Evolutionary conservation across 768 basidiomycete species (phyloP).

Genomic region (Tephrocybe sp.): DNA sequence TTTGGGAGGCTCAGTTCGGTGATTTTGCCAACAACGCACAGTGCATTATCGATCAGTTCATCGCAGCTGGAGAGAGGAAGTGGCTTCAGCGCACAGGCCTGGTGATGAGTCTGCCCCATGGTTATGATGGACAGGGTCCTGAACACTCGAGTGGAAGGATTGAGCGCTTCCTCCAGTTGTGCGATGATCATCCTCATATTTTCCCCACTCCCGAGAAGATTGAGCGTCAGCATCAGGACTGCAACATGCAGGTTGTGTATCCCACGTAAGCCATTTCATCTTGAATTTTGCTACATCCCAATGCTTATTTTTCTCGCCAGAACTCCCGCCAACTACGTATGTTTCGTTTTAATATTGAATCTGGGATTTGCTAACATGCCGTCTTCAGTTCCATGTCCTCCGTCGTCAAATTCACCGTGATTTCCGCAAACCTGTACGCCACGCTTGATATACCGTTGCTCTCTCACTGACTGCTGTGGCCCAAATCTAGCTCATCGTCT

Average conservation of each 20-base stretch:
- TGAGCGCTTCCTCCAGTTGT: slow-evolving; percentile 96
- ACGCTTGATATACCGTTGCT: neutral
- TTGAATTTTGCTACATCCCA: neutral
- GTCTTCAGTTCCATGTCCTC: slow-evolving; percentile 83
- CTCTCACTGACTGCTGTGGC: neutral
- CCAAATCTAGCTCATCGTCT: slow-evolving; percentile 69
- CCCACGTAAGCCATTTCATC: slow-evolving; percentile 64
- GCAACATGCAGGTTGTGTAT: slow-evolving; percentile 99
- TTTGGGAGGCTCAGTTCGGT: slow-evolving; percentile 99
- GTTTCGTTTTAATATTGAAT: slow-evolving; percentile 13
- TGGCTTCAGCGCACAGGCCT: slow-evolving; percentile 94
- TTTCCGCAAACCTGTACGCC: slow-evolving; percentile 89
- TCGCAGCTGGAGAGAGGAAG: slow-evolving; percentile 95
- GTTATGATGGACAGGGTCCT: slow-evolving; percentile 97
- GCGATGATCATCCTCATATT: slow-evolving; percentile 92
- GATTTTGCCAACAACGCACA: slow-evolving; percentile 98
- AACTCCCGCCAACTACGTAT: slow-evolving; percentile 91
- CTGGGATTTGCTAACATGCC: slow-evolving; percentile 3
- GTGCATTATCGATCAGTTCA: slow-evolving; percentile 98
- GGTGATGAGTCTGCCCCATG: slow-evolving; percentile 88
- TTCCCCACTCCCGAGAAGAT: slow-evolving; percentile 89
- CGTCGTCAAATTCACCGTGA: slow-evolving; percentile 97
- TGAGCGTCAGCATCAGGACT: slow-evolving; percentile 96
- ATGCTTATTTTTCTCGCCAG: slow-evolving; percentile 33
- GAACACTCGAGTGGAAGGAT: slow-evolving; percentile 96